These are phyloP conservation scores for Ochromonas danica DNA, from an alignment of 108 stramenopile genomes.

Conservation along the genomic window DNA sequence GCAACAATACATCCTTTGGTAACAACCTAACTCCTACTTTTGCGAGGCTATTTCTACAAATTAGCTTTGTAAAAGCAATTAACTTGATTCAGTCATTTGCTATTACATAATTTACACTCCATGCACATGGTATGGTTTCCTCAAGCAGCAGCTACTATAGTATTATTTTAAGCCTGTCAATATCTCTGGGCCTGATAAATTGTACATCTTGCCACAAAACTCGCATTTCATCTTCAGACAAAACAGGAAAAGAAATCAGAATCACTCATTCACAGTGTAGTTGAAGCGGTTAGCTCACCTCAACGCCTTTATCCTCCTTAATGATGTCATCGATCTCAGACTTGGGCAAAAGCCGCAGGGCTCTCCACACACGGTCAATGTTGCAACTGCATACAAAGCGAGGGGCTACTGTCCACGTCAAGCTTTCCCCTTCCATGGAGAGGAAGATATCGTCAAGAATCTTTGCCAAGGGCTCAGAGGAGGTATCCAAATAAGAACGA, in stretches of 20 bases:
- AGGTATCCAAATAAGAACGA: neutral
- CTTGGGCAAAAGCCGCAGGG: neutral
- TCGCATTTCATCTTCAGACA: conserved; percentile 19
- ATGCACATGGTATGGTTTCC: too few species aligned
- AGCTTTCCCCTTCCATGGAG: neutral
- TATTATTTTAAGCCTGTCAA: too few species aligned
- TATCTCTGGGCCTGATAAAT: neutral
- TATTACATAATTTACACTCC: too few species aligned
- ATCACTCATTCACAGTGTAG: neutral
- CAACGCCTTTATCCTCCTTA: neutral
- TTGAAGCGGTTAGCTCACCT: neutral
- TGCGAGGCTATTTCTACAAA: too few species aligned
- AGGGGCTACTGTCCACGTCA: neutral
- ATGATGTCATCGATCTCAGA: neutral
- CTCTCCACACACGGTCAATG: neutral
- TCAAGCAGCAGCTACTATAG: too few species aligned
- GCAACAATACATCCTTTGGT: too few species aligned
- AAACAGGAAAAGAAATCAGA: neutral
- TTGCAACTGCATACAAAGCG: neutral
- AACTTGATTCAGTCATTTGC: too few species aligned
- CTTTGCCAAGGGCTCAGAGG: neutral
- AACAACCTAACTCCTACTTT: too few species aligned
- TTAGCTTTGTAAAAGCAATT: too few species aligned
- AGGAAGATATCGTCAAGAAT: neutral
- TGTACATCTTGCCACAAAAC: neutral